Evolutionary conservation across 495 filamentous ascomycete genomes (phyloP), one percentile per base, ranked within the genome.

Genomic region (Glutinoglossum americanum): DNA sequence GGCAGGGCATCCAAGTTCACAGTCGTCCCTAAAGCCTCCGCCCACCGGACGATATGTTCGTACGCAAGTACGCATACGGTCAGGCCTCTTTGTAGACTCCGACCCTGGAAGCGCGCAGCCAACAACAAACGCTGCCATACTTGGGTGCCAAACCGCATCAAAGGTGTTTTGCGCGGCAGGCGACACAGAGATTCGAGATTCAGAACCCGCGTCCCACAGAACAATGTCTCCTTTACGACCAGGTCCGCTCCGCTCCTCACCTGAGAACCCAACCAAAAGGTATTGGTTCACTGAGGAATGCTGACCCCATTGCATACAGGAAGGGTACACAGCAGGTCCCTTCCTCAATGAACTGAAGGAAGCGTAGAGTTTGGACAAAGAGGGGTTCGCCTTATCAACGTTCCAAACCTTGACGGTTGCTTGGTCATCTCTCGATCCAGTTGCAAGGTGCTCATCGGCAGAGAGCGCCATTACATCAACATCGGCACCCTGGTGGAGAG

Each of bases 261-360:
- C 81, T 1, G 80, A 80, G 68, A 90, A 90, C 0, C 89, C 89
- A 1, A 85, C 84, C 8, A 89, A 73, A 2, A 95, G 70, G 8
- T 84, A 68, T 55, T 82, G 69, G 1, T 69, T 73, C 9, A 77
- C 77, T 0, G 61, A 60, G 0, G 64, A 53, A 27, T 70, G 66
- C 3, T 71, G 65, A 0, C 87, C 87, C 82, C 86, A 94, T 59
- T 79, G 78, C 60, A 94, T 71, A 1, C 80, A 80, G 0, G 85
- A 83, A 3, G 89, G 85, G 53, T 47, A 33, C 30, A 58, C 17
- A 7, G 35, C 35, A 3, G 41, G 41, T 9, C 28, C 47, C 19
- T 25, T 41, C 19, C 44, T 5, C 10, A 19, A 17, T 11, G 56
- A 49, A 11, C 13, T 48, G 44, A 58, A 58, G 1, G 37, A 49